Conservation (phyloP, 169 alveolate genomes). For the Plasmodium chabaudi region DNA sequence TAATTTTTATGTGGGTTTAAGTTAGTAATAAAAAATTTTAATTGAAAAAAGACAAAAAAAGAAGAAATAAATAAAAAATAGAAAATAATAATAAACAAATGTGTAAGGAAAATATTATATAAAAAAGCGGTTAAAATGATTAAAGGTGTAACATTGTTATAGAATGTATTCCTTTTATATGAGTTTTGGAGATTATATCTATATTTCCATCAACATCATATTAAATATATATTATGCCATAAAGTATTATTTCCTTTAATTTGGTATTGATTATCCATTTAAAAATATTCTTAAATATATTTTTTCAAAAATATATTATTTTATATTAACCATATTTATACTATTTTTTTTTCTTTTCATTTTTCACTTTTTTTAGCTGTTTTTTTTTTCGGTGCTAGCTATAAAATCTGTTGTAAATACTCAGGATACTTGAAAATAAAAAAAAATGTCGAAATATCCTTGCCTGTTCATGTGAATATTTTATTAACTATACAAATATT, state of each 20-base stretch:
- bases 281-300: constrained; percentile 1
- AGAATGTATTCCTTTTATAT: background rate
- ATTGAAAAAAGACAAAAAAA: constrained; percentile 3
- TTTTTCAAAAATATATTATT: background rate
- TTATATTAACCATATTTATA: constrained; percentile 1
- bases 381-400: too few relatives aligned
- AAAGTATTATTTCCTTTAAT: background rate
- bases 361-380: constrained; percentile 2
- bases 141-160: constrained; percentile 15
- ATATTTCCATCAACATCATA: constrained; percentile 13
- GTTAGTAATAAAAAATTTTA: constrained; percentile 1
- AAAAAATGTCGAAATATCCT: too few relatives aligned
- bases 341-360: constrained; percentile 1
- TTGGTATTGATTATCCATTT: constrained; percentile 13
- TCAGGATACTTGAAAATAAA: too few relatives aligned
- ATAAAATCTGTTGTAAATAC: too few relatives aligned
- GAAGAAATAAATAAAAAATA: background rate
- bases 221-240: constrained; percentile 22
- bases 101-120: background rate
- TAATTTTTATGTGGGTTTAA: background rate
- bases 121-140: background rate
- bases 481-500: too few relatives aligned
- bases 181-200: background rate
- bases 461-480: too few relatives aligned
- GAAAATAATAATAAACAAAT: background rate